Percentiles rank a stretch among this genome's conserved stretches.
These are phyloP conservation scores for Alisma plantagoaquatica DNA, from an alignment of 106 monocot species.

Conservation along the genomic window DNA sequence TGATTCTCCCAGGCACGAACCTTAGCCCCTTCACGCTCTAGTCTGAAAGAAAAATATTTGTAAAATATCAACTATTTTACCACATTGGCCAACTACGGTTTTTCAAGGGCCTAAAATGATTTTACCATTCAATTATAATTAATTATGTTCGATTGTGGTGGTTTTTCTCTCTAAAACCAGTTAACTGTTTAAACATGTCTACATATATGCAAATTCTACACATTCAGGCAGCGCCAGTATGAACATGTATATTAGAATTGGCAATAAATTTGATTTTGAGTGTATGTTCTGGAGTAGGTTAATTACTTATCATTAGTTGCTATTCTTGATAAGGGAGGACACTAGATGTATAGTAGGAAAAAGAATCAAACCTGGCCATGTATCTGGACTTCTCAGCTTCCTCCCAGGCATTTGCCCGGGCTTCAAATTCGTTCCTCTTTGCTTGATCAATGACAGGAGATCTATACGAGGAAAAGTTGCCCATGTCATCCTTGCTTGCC, in stretches of 20 bases:
- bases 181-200: too few relatives aligned
- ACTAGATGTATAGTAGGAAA: too few relatives aligned
- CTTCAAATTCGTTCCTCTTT: constrained; percentile 30
- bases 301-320: too few relatives aligned
- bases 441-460: constrained; percentile 11
- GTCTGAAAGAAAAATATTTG: constrained; percentile 17
- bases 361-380: constrained; percentile 42
- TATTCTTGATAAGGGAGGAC: too few relatives aligned
- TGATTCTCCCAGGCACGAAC: constrained; percentile 52
- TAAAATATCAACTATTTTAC: not conserved
- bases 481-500: constrained; percentile 49
- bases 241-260: too few relatives aligned
- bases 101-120: not conserved
- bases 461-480: constrained; percentile 5
- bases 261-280: too few relatives aligned
- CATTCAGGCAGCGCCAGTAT: too few relatives aligned
- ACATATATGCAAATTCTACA: too few relatives aligned
- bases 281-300: too few relatives aligned
- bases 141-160: too few relatives aligned
- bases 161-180: too few relatives aligned
- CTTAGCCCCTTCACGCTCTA: constrained; percentile 32
- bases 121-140: not conserved
- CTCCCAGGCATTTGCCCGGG: constrained; percentile 66
- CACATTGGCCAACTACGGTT: not conserved
- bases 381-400: constrained; percentile 72